Evolutionary conservation across 352 stramenopile genomes (phyloP).

Genomic region (Pilasporangium apinafurcum): DNA sequence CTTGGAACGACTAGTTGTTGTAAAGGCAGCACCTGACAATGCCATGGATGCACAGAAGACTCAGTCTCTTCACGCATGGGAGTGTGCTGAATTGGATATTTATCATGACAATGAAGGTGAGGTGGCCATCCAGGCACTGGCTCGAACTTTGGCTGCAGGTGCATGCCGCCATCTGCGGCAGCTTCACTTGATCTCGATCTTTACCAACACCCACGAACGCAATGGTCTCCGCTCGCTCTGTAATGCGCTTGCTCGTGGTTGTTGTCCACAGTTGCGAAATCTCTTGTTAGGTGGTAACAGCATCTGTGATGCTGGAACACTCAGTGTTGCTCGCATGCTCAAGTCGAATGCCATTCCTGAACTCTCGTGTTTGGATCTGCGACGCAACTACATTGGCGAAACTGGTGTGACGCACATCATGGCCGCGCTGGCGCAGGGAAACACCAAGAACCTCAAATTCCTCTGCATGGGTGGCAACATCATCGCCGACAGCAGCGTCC

Average conservation of each 20-base stretch:
- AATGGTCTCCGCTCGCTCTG: slow-evolving; percentile 67
- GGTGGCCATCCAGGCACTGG: slow-evolving; percentile 56
- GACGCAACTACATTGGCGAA: slow-evolving; percentile 80
- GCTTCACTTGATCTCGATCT: slow-evolving; percentile 66
- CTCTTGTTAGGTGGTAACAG: slow-evolving; percentile 68
- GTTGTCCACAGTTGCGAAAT: slow-evolving; percentile 54
- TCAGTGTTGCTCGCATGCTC: slow-evolving; percentile 71
- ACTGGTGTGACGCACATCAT: slow-evolving; percentile 70
- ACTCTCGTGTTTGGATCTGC: slow-evolving; percentile 61
- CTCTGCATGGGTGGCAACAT: slow-evolving; percentile 84
- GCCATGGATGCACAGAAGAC: background rate
- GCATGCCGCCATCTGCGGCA: slow-evolving; percentile 45
- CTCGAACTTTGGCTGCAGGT: slow-evolving; percentile 54
- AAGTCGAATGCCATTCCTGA: slow-evolving; percentile 56
- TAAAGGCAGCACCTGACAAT: slow-evolving; percentile 13
- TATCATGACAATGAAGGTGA: slow-evolving; percentile 71
- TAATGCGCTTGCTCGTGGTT: slow-evolving; percentile 56
- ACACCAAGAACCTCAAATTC: slow-evolving; percentile 64
- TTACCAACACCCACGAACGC: slow-evolving; percentile 71
- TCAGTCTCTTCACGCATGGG: slow-evolving; percentile 58
- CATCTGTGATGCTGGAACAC: slow-evolving; percentile 65
- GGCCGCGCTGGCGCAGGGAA: slow-evolving; percentile 37
- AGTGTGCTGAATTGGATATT: slow-evolving; percentile 72
- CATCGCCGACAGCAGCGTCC: slow-evolving; percentile 79
- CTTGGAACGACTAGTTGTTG: slow-evolving; percentile 52